Conservation (phyloP, 306 rosid species). For the Lathyrus sativus region DNA sequence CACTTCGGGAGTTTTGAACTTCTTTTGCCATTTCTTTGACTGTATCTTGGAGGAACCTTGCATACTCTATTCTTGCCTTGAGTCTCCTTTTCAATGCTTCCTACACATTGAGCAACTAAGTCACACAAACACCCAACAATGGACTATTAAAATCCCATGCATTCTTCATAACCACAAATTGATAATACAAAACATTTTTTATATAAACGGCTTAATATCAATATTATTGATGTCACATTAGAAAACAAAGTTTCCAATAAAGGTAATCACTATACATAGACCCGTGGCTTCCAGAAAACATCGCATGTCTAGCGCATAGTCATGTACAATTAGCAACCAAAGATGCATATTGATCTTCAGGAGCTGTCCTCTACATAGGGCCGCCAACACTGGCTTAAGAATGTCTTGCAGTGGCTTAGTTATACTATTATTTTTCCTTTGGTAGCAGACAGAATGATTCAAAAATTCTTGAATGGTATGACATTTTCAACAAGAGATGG, state of each 20-base stretch:
- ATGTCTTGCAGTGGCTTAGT: constrained; percentile 20
- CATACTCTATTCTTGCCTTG: constrained; percentile 93
- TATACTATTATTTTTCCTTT: constrained; percentile 23
- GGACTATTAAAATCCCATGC: constrained; percentile 29
- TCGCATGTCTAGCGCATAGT: constrained; percentile 1
- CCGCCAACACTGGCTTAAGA: constrained; percentile 5
- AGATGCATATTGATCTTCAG: constrained; percentile 19
- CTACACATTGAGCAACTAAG: constrained; percentile 49
- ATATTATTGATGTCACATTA: constrained; percentile 23
- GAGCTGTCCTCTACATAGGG: constrained; percentile 26
- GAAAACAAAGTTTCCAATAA: constrained; percentile 1
- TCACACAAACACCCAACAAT: constrained; percentile 39
- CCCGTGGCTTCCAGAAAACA: constrained; percentile 26
- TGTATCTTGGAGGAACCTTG: constrained; percentile 93
- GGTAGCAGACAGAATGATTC: constrained; percentile 25
- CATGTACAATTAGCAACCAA: constrained; percentile 5
- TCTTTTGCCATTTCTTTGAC: constrained; percentile 99
- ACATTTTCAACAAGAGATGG: constrained; percentile 6
- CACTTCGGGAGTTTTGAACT: constrained; percentile 84
- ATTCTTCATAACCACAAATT: constrained; percentile 26
- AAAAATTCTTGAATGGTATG: constrained; percentile 12
- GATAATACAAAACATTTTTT: not conserved
- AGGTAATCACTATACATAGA: constrained; percentile 26
- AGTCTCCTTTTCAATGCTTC: constrained; percentile 90
- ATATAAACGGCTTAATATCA: constrained; percentile 12